These are phyloP conservation scores for Linderniella brevidens DNA, from an alignment of 257 asterid species.

Conservation along the genomic window DNA sequence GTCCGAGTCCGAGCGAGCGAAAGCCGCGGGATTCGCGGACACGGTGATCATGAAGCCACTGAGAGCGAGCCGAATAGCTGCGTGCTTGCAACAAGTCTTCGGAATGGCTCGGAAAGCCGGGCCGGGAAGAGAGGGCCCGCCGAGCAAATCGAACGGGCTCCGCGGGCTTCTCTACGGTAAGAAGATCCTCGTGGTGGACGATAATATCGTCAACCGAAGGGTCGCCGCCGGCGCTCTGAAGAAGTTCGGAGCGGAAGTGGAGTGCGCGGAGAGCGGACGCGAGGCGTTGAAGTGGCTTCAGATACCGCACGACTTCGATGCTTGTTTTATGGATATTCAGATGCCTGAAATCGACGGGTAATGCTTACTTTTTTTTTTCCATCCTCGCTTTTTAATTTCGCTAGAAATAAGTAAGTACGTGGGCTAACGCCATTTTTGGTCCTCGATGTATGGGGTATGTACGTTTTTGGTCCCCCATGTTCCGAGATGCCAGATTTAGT, in stretches of 20 bases:
- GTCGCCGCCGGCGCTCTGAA: constrained; percentile 92
- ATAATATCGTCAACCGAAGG: constrained; percentile 65
- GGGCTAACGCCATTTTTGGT: no score
- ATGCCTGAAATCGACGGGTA: constrained; percentile 99
- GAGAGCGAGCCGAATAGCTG: constrained; percentile 75
- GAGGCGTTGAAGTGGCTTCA: constrained; percentile 66
- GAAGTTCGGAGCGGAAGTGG: constrained; percentile 67
- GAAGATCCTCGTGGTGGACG: constrained; percentile 85
- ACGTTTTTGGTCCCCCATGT: no score
- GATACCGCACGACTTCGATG: constrained; percentile 67
- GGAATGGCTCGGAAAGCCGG: constrained; percentile 37
- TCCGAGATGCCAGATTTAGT: no score
- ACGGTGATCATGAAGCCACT: constrained; percentile 78
- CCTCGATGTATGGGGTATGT: no score
- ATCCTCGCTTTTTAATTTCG: no score
- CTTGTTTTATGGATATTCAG: constrained; percentile 97
- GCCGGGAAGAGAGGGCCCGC: constrained; percentile 21
- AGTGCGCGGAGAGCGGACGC: constrained; percentile 73
- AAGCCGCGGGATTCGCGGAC: constrained; percentile 64
- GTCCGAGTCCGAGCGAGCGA: constrained; percentile 47
- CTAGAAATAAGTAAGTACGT: no score
- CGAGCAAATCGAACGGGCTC: constrained; percentile 21
- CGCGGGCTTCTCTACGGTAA: constrained; percentile 54
- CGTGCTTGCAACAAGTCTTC: constrained; percentile 65
- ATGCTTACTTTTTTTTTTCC: no score